Evolutionary conservation across 805 yeast genomes (phyloP), one percentile per base, ranked within the genome.

Genomic region (Yarrowia hollandica): DNA sequence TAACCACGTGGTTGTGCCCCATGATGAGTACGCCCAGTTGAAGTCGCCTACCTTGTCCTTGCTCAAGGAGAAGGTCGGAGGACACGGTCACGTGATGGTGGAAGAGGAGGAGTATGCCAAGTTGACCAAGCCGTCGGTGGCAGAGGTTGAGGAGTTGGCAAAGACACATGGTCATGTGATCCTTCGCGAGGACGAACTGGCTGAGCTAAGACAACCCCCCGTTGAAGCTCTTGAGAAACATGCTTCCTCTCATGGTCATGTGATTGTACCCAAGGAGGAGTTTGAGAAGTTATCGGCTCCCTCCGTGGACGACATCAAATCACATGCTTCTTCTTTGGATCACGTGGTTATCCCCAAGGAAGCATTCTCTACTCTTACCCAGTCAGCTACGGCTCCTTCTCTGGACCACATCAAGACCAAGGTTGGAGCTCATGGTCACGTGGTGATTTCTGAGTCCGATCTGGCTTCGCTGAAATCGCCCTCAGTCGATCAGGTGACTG

Each of bases 381-480:
- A 35, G n/a, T 35, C 59, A 10, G 69, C 69, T 8, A 25, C 58
- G 4, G 35, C 35, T 4, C 66, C 64, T 5, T 69, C 3, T 63
- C 66, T 11, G 21, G 71, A 21, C 61, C 68, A 12, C 61, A 61
- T 28, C 62, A 52, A 14, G 68, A 60, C 14, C 61, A 64, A 60
- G 30, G 42, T 26, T 8, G 33, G 18, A 5, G 21, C 22, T 12
- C 33, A 34, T 12, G 31, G 41, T 15, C 56, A 50, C 11, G 56
- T 44, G 5, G 31, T 34, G 10, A 5, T 50, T 3, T 6, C 56
- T 7, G 31, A 33, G 15, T 57, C 39, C 25, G 52, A 44, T 9
- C 9, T 14, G 3, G 52, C 30, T 14, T 15, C 54, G 11, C 71
- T 70, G 0, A 15, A 26, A 16, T 16, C 22, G 2, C 56, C 56